Evolutionary conservation across 495 filamentous ascomycete species (phyloP), one percentile per base, ranked within the genome.

Genomic region (Aspergillus nanangensis): DNA sequence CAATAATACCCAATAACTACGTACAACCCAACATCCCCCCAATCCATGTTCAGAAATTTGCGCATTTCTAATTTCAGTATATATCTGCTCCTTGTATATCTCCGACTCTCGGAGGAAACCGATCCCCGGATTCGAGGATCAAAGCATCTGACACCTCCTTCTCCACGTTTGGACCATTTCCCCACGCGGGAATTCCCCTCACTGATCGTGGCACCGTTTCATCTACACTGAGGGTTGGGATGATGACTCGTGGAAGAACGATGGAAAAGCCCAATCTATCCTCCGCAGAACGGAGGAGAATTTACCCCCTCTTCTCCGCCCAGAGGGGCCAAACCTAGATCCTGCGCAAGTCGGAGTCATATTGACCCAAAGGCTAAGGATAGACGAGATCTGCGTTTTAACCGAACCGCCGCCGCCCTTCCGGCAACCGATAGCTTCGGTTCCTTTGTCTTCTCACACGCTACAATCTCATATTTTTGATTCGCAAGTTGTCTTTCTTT

Each of bases 231-330:
- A 39, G 33, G 41, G 40, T 24, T 27, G 23, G 24, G 24, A 35
- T 31, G 19, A 10, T 23, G 35, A 51, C 53, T 56, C 48, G 53
- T 56, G 53, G 53, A 56, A 56, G 48, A 51, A 51, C 33, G 33
- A 24, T 25, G 11, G 36, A 39, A 14, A 22, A 19, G 20, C 33
- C 33, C 14, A 50, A 38, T 31, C 49, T 37, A 10, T 23, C 38
- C 20, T 47, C 44, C 43, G 10, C 37, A 23, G 7, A 13, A 5
- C 25, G 25, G 25, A 22, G 38, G n/a, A n/a, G n/a, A n/a, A 29
- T 22, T 27, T 38, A 17, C 38, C 34, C 35, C 34, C 41, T 39
- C 27, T 10, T 38, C 24, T 18, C 29, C 19, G 13, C 18, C 19
- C 15, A 29, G n/a, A n/a, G n/a, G n/a, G n/a, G n/a, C n/a, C n/a